A percentile compares a stretch with the other conserved stretches of the same genome.
Evolutionary conservation across 1,284 basidiomycete genomes (phyloP).

Genomic region (Cryptococcus sp.): DNA sequence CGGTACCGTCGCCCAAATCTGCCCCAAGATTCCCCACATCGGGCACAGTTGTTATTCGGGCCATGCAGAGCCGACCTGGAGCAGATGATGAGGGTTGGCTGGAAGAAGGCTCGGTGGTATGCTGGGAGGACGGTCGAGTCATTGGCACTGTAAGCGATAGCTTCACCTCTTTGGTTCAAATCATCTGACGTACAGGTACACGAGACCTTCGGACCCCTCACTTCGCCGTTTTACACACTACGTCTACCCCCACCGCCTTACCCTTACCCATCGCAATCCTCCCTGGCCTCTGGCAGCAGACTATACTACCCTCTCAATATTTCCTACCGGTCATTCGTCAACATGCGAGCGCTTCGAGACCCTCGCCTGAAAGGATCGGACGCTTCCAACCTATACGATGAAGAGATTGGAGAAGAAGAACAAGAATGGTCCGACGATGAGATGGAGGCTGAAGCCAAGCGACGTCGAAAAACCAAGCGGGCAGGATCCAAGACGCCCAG

Average conservation of each 20-base stretch:
- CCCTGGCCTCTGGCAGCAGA: slow-evolving; percentile 24
- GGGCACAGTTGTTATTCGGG: slow-evolving; percentile 47
- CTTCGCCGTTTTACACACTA: slow-evolving; percentile 51
- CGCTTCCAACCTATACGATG: slow-evolving; percentile 54
- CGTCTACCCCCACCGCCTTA: slow-evolving; percentile 43
- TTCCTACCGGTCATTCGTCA: slow-evolving; percentile 48
- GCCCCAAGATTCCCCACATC: slow-evolving; percentile 36
- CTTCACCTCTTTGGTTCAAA: slow-evolving; percentile 32
- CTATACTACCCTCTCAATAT: slow-evolving; percentile 49
- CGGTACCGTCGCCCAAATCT: background rate
- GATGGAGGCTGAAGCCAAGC: slow-evolving; percentile 50
- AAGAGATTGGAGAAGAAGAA: slow-evolving; percentile 53
- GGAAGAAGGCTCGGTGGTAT: slow-evolving; percentile 52
- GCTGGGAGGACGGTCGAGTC: slow-evolving; percentile 50
- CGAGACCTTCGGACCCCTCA: slow-evolving; percentile 55
- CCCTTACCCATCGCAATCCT: slow-evolving; percentile 28
- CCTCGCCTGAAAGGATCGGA: slow-evolving; percentile 51
- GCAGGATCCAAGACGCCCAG: background rate
- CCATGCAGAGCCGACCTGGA: slow-evolving; percentile 31
- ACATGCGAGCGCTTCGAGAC: slow-evolving; percentile 47
- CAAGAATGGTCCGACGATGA: slow-evolving; percentile 55
- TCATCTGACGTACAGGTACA: slow-evolving; percentile 40
- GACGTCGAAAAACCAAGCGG: slow-evolving; percentile 33
- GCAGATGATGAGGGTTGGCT: slow-evolving; percentile 45
- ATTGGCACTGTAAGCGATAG: slow-evolving; percentile 51